Base-by-base conservation (phyloP, 192 early-diverging fungal species). In the Backusella parvicylindrica region DNA sequence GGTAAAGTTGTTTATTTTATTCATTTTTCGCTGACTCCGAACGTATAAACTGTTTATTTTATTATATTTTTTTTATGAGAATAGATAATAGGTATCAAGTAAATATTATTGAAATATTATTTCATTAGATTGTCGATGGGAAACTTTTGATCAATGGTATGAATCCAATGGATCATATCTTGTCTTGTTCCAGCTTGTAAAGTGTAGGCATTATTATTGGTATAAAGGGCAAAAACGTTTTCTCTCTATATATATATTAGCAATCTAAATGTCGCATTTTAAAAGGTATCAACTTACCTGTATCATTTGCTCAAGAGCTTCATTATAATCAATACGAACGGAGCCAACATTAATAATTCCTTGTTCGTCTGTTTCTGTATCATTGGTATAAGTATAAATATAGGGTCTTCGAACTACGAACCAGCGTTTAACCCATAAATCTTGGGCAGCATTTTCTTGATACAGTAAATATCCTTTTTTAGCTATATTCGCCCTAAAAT, bases 361-460 rank as follows among this genome's bases (percentile, higher is more conserved):
- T n/a, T 91, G 83, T 70, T 95, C 88, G 23, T 88, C 87, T 6
- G 72, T 73, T 72, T 94, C 92, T 1, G 80, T 79, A 15, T 86
- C 72, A 68, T 87, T 90, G 40, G 79, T 81, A 84, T 91, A 95
- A 26, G 95, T 86, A 71, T 91, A 94, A 38, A 97, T 77, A 72
- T 93, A 94, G 12, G 96, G 96, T 38, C 90, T 86, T 65, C 92
- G 84, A 70, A 94, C 84, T 33, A 95, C 93, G 82, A 94, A 91
- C 92, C 92, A 95, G 6, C 90, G 84, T 49, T 90, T 88, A 1
- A 86, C 80, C 96, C 96, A 97, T 15, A 77, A 68, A 64, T 92
- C 88, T 41, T 85, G 84, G 37, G 72, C 64, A 11, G 86, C 82
- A 72, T 84, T 75, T 53, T 89, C 86, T 28, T 84, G 88, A 70